A percentile compares a stretch with the other conserved stretches of the same genome.
phyloP scores from a whole-genome alignment of 768 basidiomycete species.

The Naematelia aurantialba region DNA sequence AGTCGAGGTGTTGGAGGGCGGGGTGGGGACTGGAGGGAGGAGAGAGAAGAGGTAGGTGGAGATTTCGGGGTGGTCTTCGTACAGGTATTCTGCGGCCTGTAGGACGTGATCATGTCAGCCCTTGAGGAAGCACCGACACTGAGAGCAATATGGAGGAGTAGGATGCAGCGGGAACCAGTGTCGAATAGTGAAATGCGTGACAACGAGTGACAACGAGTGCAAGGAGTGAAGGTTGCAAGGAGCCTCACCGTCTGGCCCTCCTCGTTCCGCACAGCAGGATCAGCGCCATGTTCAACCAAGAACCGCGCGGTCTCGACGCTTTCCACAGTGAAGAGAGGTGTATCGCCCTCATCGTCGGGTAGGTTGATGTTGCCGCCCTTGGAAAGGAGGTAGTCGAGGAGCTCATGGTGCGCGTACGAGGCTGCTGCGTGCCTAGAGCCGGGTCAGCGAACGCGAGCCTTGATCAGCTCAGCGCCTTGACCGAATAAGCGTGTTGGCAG shows the following conservation, averaged over 20 bases:
- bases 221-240: too few species aligned
- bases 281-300: constrained; percentile 74
- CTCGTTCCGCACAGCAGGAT: constrained; percentile 60
- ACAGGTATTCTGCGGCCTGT: constrained; percentile 41
- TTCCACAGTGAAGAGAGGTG: constrained; percentile 87
- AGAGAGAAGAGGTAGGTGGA: constrained; percentile 35
- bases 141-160: not conserved
- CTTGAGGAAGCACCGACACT: not conserved
- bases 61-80: constrained; percentile 45
- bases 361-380: constrained; percentile 85
- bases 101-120: constrained; percentile 5
- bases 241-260: constrained; percentile 71
- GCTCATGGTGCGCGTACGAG: constrained; percentile 74
- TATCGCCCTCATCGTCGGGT: constrained; percentile 81
- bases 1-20: not conserved
- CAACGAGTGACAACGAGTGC: too few species aligned
- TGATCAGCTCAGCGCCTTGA: constrained; percentile 24
- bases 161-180: not conserved
- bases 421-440: constrained; percentile 96
- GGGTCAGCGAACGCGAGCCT: too few species aligned
- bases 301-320: constrained; percentile 69
- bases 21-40: not conserved
- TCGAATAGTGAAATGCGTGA: constrained; percentile 1
- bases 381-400: constrained; percentile 73
- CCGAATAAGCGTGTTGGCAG: too few species aligned